Base-by-base conservation (phyloP, 148 eudicot genomes). In the Nyssa sinensis region DNA sequence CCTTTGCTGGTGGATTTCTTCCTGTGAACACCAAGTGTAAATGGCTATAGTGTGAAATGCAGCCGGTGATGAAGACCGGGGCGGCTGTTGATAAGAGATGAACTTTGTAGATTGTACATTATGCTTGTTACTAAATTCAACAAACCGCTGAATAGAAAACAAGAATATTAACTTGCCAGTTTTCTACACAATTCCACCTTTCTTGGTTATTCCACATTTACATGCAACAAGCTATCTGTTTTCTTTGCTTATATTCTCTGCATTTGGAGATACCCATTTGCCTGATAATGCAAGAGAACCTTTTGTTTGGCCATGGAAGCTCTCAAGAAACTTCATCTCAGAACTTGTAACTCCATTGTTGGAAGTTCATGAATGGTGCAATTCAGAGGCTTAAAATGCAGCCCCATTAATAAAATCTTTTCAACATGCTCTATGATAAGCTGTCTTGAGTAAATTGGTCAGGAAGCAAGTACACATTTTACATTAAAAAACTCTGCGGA, bases 61-160 rank as follows among this genome's bases (percentile, higher is more conserved):
- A 27, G 11, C 13, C 4, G 32, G 19, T 17, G 10, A 61, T n/a
- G 64, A 19, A 28, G 13, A 27, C 9, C 13, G 27, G 12, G 16
- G 32, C 32, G 11, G 31, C 25, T 32, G 25, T 32, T 34, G 3
- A 64, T 32, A 17, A 33, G 14, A 10, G 10, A 7, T 65, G 68
- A 35, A 37, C 7, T 4, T 39, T 37, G 14, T 64, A 21, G 10
- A 64, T 33, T 34, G 41, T 64, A 64, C 44, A 39, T 66, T 23
- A 35, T 37, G 14, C 69, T n/a, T 65, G 68, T 23, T 35, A 28
- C 3, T 21, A 63, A 63, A 35, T 65, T 65, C 49, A n/a, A 65
- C 28, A 7, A 33, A 24, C 21, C 41, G 17, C 25, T 66, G 13
- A 66, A 66, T 35, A 35, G 25, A 65, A 65, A 65, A n/a, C 29